Base-by-base conservation (phyloP, 441 rosid species). In the Isatis lusitanica region DNA sequence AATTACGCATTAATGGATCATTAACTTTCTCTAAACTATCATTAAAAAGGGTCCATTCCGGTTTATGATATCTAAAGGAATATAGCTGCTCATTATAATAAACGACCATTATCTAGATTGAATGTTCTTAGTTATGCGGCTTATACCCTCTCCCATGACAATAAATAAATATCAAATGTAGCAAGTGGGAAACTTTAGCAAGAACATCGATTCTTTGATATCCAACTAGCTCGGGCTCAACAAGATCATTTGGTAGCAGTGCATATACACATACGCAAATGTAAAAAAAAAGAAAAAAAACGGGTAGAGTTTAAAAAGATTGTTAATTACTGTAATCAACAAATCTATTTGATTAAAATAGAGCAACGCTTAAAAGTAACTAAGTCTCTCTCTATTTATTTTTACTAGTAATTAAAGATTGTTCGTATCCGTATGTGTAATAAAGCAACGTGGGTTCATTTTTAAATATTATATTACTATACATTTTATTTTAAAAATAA, bases 1-100 rank as follows among this genome's bases (percentile, higher is more conserved):
- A 66, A 44, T 38, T 17, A 58, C 53, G 58, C 44, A 58, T 24
- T 15, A 47, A 46, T 47, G 66, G 46, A 70, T 57, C 66, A 38
- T 69, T 18, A 57, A 30, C 51, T 76, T 70, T 63, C 67, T 61
- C 24, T 51, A 56, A 63, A 38, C 47, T 56, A 63, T 70, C 44
- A 75, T 46, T 46, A 46, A 63, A 48, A 69, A 63, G 55, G 75
- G 55, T 63, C 79, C 44, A 75, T 61, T 75, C 39, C 8, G 17
- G 30, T 46, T 63, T 26, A 17, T 55, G 43, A 53, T 52, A 75
- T n/a, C 13, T 15, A 35, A 75, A 62, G 16, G 58, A 26, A 16
- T 26, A 61, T 53, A 43, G 31, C 39, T 42, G 31, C 46, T 50
- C 36, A 42, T 9, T 38, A 40, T 21, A 31, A 40, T 31, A 74